A percentile compares a stretch with the other conserved stretches of the same genome.
Evolutionary conservation across 805 yeast species (phyloP).

Genomic region (Myxozyma vanderwaltii): DNA sequence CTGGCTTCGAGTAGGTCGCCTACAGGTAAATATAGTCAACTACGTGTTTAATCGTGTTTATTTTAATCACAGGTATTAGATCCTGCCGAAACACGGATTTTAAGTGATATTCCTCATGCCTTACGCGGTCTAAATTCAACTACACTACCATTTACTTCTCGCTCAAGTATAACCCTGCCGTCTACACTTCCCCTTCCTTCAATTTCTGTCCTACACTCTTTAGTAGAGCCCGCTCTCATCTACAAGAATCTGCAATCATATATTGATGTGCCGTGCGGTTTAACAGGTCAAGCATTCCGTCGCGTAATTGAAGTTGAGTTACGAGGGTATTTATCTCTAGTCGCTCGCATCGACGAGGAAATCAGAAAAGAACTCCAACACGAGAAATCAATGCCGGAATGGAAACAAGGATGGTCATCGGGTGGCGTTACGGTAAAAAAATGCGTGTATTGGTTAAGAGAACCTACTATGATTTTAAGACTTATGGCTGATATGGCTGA

Average conservation of each 20-base stretch:
- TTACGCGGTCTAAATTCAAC: conserved; percentile 40
- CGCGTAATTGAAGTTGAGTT: conserved; percentile 51
- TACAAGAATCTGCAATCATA: conserved; percentile 51
- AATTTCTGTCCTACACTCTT: conserved; percentile 55
- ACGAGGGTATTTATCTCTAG: conserved; percentile 47
- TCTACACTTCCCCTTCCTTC: conserved; percentile 55
- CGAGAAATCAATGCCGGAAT: conserved; percentile 38
- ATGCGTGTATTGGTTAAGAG: conserved; percentile 50
- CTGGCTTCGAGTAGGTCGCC: conserved; percentile 21
- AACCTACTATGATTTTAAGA: conserved; percentile 59
- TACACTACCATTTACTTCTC: conserved; percentile 27
- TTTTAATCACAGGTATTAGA: conserved; percentile 1
- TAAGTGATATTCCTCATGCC: conserved; percentile 35
- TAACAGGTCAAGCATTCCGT: conserved; percentile 63
- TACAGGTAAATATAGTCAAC: conserved; percentile 10
- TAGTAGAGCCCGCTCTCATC: conserved; percentile 73
- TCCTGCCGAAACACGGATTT: conserved; percentile 28
- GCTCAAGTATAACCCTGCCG: conserved; percentile 48
- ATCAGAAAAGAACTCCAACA: conserved; percentile 40
- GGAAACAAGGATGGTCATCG: conserved; percentile 21
- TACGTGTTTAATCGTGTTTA: too few relatives aligned
- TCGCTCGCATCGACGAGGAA: conserved; percentile 51
- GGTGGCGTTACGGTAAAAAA: conserved; percentile 41
- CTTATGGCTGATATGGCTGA: conserved; percentile 52
- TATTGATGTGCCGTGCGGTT: conserved; percentile 48